Evolutionary conservation across 192 early-diverging fungal species (phyloP).

Genomic region (Piromyces finnis): DNA sequence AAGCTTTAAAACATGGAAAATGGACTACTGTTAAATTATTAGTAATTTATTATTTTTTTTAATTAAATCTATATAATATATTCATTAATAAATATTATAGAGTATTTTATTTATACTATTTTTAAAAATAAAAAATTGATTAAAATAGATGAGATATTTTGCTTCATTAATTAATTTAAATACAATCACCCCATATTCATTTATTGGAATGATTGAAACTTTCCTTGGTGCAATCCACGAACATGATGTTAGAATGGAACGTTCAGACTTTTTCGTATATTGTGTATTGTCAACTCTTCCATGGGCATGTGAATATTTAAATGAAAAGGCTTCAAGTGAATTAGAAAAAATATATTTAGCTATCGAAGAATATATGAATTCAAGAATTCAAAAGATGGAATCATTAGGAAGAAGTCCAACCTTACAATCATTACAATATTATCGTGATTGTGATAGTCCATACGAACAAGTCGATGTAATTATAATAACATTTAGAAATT

Average conservation of each 20-base stretch:
- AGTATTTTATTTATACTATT: no score
- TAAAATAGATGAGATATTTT: slow-evolving; percentile 42
- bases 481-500: neutral
- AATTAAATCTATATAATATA: no score
- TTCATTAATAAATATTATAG: no score
- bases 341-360: slow-evolving; percentile 8
- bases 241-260: slow-evolving; percentile 18
- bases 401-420: neutral
- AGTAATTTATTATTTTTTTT: slow-evolving; percentile 11
- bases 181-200: slow-evolving; percentile 45
- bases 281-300: slow-evolving; percentile 62
- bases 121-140: no score
- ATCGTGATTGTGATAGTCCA: neutral
- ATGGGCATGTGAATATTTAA: slow-evolving; percentile 29
- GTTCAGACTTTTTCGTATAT: slow-evolving; percentile 51
- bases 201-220: slow-evolving; percentile 40
- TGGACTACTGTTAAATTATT: slow-evolving; percentile 61
- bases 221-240: slow-evolving; percentile 42
- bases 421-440: neutral
- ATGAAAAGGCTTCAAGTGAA: slow-evolving; percentile 24
- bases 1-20: slow-evolving; percentile 28
- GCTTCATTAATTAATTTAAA: slow-evolving; percentile 59
- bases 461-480: neutral
- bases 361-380: slow-evolving; percentile 13
- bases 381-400: neutral